Percentiles rank a stretch among this genome's conserved stretches.
Conservation (phyloP, 176 grass and related monocot species). For the Puccinellia tenuiflora region DNA sequence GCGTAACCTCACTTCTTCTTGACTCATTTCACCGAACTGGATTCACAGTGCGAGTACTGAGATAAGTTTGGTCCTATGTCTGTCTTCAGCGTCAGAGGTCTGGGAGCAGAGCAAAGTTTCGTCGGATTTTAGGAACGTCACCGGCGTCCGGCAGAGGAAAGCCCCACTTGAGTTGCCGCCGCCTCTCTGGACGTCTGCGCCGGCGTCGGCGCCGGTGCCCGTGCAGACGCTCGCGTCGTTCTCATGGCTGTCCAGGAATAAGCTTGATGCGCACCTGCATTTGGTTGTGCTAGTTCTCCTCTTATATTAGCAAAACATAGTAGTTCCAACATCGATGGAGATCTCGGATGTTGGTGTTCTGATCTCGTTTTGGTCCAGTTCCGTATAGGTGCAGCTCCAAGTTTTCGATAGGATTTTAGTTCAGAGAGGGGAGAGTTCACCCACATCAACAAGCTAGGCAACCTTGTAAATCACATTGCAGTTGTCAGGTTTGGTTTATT, state of each 20-base stretch:
- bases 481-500: background rate
- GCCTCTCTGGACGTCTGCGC: background rate
- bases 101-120: slow-evolving; percentile 45
- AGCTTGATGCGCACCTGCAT: background rate
- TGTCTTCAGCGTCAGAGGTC: slow-evolving; percentile 44
- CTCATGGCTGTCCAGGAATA: background rate
- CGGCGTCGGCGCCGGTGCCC: background rate
- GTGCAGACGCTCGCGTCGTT: background rate
- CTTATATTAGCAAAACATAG: background rate
- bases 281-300: background rate
- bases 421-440: background rate
- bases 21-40: background rate
- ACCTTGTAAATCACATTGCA: background rate
- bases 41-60: background rate
- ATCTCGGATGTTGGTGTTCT: background rate
- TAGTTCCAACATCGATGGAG: background rate
- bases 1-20: background rate
- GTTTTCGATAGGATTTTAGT: background rate
- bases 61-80: background rate
- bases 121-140: slow-evolving; percentile 19
- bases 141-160: slow-evolving; percentile 29
- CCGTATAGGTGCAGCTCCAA: background rate
- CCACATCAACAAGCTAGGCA: background rate
- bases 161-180: slow-evolving; percentile 28
- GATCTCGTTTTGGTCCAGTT: background rate